These are phyloP conservation scores for Astraeus odoratus DNA, from an alignment of 768 basidiomycete species.

Conservation along the genomic window DNA sequence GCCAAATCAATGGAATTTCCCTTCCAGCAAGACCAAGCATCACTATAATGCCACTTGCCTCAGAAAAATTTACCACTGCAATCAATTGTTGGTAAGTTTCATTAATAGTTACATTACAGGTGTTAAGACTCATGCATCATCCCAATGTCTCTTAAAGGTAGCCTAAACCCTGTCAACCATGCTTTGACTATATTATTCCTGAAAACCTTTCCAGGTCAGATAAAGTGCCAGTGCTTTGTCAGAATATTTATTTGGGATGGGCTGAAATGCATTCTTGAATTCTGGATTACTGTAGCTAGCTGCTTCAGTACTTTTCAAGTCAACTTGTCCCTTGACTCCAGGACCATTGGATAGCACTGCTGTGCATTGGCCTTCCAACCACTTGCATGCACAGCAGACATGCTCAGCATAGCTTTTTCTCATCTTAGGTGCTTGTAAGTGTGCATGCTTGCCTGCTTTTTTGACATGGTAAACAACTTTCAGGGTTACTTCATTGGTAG, in stretches of 20 bases:
- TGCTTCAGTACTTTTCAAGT: neutral
- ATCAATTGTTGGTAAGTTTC: neutral
- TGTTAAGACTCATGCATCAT: neutral
- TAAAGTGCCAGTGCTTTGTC: constrained; percentile 1
- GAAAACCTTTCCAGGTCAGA: constrained; percentile 1
- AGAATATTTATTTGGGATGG: neutral
- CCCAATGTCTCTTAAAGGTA: constrained; percentile 1
- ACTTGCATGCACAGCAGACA: neutral
- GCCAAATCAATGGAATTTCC: constrained; percentile 25
- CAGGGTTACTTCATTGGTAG: neutral
- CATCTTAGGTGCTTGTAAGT: neutral
- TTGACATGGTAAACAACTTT: neutral
- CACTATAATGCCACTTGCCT: constrained; percentile 21
- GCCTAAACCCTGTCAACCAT: neutral
- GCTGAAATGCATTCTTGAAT: neutral
- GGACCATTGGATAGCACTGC: too few species aligned
- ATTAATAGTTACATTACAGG: neutral
- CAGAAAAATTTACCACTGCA: constrained; percentile 20
- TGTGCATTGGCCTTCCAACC: neutral
- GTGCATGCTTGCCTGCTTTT: neutral
- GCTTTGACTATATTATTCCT: constrained; percentile 1
- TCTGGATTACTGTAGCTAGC: neutral
- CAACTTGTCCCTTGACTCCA: neutral
- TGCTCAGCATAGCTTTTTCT: neutral
- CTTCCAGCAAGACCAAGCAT: constrained; percentile 14